Percentiles rank a stretch among this genome's conserved stretches.
Conservation (phyloP, 2,329 filamentous ascomycete species). For the Paracorniculantispora psalliotae region DNA sequence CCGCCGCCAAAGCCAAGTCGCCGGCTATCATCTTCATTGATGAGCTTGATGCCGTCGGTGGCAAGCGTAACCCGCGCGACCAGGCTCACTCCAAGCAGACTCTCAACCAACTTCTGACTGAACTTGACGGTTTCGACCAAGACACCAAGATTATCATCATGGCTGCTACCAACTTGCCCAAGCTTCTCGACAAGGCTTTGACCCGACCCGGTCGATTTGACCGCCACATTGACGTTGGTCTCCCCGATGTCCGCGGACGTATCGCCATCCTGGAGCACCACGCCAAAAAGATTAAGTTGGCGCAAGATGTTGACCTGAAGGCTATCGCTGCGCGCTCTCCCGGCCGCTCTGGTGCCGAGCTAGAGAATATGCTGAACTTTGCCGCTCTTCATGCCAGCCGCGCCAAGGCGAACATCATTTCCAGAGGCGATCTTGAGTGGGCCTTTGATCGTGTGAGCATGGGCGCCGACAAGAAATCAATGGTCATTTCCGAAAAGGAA, state of each 20-base stretch:
- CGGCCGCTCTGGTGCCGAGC: conserved; percentile 89
- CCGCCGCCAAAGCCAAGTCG: conserved; percentile 75
- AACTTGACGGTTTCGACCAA: conserved; percentile 95
- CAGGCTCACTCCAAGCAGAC: conserved; percentile 96
- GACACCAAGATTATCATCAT: conserved; percentile 93
- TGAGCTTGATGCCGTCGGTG: conserved; percentile 89
- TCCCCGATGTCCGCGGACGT: conserved; percentile 90
- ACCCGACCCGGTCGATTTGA: conserved; percentile 94
- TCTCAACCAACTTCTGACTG: conserved; percentile 91
- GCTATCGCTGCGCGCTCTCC: conserved; percentile 82
- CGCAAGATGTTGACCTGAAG: conserved; percentile 74
- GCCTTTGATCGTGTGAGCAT: conserved; percentile 98
- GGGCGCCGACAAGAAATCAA: conserved; percentile 86
- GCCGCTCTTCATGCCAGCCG: conserved; percentile 93
- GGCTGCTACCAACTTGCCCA: conserved; percentile 92
- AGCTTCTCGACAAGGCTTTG: conserved; percentile 89
- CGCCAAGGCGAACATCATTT: conserved; percentile 69
- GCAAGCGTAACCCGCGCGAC: conserved; percentile 87
- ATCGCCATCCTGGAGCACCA: conserved; percentile 92
- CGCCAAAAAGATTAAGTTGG: conserved; percentile 81
- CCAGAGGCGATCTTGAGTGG: conserved; percentile 84
- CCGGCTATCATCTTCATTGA: conserved; percentile 95
- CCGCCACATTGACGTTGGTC: conserved; percentile 78
- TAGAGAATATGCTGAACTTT: conserved; percentile 96
- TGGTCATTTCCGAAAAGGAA: conserved; percentile 87